Evolutionary conservation across 2,329 filamentous ascomycete species (phyloP).

Genomic region (Phialophora expanda): DNA sequence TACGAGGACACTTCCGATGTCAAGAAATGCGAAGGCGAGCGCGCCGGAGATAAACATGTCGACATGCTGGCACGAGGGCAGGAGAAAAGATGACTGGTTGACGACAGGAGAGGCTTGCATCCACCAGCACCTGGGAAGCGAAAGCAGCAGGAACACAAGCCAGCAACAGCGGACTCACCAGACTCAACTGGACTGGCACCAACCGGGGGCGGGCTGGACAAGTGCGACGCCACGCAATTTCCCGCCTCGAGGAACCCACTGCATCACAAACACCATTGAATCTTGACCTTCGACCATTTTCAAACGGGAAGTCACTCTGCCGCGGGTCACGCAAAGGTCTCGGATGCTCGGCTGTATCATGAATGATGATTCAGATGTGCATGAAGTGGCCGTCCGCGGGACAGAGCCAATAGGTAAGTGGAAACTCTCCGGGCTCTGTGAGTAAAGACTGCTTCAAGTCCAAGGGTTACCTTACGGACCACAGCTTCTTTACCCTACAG

Average conservation of each 20-base stretch:
- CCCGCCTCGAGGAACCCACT: slow-evolving; percentile 23
- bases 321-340: slow-evolving; percentile 13
- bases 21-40: neutral
- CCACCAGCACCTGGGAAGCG: neutral
- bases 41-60: slow-evolving; percentile 1
- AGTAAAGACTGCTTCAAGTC: neutral
- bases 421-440: neutral
- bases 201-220: slow-evolving; percentile 12
- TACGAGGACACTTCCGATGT: neutral
- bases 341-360: slow-evolving; percentile 19
- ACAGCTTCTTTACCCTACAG: too few relatives aligned
- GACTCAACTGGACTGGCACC: neutral
- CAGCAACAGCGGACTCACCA: neutral
- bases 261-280: slow-evolving; percentile 26
- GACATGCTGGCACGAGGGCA: slow-evolving; percentile 9
- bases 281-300: slow-evolving; percentile 24
- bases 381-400: neutral
- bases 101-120: neutral
- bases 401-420: neutral
- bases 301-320: slow-evolving; percentile 19
- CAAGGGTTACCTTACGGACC: too few relatives aligned
- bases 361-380: slow-evolving; percentile 4
- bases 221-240: slow-evolving; percentile 35
- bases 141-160: slow-evolving; percentile 11
- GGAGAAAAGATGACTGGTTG: slow-evolving; percentile 12